Percentiles rank a stretch among this genome's conserved stretches.
Evolutionary conservation across 2,329 filamentous ascomycete genomes (phyloP).

Genomic region (Diaporthe sp.): DNA sequence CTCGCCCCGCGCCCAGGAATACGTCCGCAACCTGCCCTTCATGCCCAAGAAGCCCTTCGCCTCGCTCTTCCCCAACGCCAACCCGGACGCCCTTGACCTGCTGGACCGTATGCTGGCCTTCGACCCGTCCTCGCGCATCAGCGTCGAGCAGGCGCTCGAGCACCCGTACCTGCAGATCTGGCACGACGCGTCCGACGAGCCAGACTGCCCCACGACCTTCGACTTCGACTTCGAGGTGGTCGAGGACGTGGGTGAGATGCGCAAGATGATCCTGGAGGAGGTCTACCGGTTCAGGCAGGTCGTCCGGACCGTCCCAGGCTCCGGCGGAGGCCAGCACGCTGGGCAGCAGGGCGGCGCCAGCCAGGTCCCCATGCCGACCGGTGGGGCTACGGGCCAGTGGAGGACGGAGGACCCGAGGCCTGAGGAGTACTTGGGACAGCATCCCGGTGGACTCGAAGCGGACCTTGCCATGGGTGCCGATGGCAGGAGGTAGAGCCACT

Average conservation of each 20-base stretch:
- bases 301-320: slow-evolving; percentile 66
- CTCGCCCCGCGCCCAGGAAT: slow-evolving; percentile 95
- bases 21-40: slow-evolving; percentile 94
- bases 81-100: slow-evolving; percentile 94
- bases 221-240: slow-evolving; percentile 99
- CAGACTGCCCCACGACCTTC: slow-evolving; percentile 91
- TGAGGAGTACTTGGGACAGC: slow-evolving; percentile 67
- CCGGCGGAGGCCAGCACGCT: slow-evolving; percentile 45
- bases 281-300: slow-evolving; percentile 85
- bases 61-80: slow-evolving; percentile 91
- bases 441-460: slow-evolving; percentile 67
- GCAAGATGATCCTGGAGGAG: slow-evolving; percentile 97
- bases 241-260: slow-evolving; percentile 95
- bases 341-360: slow-evolving; percentile 53
- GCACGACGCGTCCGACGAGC: slow-evolving; percentile 98
- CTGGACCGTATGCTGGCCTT: slow-evolving; percentile 98
- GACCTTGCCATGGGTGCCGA: slow-evolving; percentile 74
- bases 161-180: slow-evolving; percentile 98
- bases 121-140: slow-evolving; percentile 93
- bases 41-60: slow-evolving; percentile 96
- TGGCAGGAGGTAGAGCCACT: slow-evolving; percentile 50
- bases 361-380: slow-evolving; percentile 67
- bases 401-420: slow-evolving; percentile 72
- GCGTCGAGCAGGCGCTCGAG: slow-evolving; percentile 94
- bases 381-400: slow-evolving; percentile 63